Evolutionary conservation across 1,284 basidiomycete species (phyloP), one percentile per base, ranked within the genome.

Genomic region (Rhodotorula glutinis): DNA sequence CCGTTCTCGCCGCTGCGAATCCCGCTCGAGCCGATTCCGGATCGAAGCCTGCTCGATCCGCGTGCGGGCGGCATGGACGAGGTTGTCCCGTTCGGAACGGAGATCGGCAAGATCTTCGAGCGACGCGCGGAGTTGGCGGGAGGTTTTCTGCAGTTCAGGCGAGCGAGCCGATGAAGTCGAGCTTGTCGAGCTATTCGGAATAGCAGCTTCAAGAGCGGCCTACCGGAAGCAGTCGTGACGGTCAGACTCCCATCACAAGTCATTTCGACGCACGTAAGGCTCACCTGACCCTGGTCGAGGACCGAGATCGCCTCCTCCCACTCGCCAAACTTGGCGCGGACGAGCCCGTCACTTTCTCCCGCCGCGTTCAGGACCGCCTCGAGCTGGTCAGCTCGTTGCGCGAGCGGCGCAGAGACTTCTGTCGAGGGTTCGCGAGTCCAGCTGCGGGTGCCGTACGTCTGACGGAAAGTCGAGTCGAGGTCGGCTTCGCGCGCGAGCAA

Each of bases 401-500:
- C 83, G 3, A 95, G 82, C 33, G 87, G 85, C 23, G 79, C 78
- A 73, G 94, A 94, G n/a, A 89, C 89, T 73, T 89, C 84, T 74
- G 88, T 84, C 0, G 92, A 96, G 2, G 87, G 84, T 1, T 80
- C 79, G 21, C 90, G 82, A 0, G 66, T 82, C 80, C 53, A 86
- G 76, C 70, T 41, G 65, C 74, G 57, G 57, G 70, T 83, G 81
- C 63, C 86, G 83, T 66, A 86, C 79, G 54, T 82, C 78, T 80
- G 71, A 0, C 81, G 73, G n/a, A 81, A 75, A 27, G 76, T 74
- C 55, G 92, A 91, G 75, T 97, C 92, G 77, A 94, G 91, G 7
- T 87, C 88, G 25, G 89, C 89, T 79, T 98, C 94, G 62, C 86
- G 86, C 74, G 95, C 92, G 16, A 98, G 81, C 19, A 93, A 85